Base-by-base conservation (phyloP, 805 yeast species). In the Ogataea paradorogensis region DNA sequence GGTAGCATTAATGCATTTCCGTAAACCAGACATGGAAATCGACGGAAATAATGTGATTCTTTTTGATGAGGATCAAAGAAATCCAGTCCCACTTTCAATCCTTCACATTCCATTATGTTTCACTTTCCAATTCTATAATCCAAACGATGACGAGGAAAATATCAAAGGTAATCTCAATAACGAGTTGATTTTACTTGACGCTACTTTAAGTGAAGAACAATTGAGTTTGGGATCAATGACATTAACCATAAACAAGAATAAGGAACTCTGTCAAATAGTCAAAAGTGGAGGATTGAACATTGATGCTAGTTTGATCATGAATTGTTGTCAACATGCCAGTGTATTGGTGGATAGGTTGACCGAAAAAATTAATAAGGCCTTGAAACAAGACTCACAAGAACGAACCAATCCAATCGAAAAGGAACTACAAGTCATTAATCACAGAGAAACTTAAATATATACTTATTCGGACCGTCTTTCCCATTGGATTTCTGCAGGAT, bases 231-330 rank as follows among this genome's bases (percentile, higher is more conserved):
- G 97, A 16, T 75, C 78, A 2, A 69, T 91, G 63, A 86, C 95
- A 1, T 78, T 93, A 23, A 88, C 99, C 0, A 64, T 90, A 42
- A 93, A 93, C 60, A 87, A 84, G 51, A 91, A 91, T 58, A 76
- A 91, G 50, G 99, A 93, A 55, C 69, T 93, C 7, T 90, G 95
- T 34, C 99, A 93, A 59, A 71, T 93, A 21, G 74, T 84, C 30
- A 93, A 91, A 56, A 85, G 89, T 23, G 99, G 98, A 35, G 97
- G 96, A 0, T 66, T 85, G 32, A 85, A 90, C 6, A 77, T 91
- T 48, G 90, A 86, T 53, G 87, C 93, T 0, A 55, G 73, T 26
- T 66, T 74, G 18, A 64, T 91, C 35, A 67, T 87, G 69, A 78
- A 80, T 18, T 82, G 93, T 58, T 74, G 84, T 23, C 75, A 74